phyloP scores from a whole-genome alignment of 2,329 filamentous ascomycete species.

The Botrytis sinoallii region DNA sequence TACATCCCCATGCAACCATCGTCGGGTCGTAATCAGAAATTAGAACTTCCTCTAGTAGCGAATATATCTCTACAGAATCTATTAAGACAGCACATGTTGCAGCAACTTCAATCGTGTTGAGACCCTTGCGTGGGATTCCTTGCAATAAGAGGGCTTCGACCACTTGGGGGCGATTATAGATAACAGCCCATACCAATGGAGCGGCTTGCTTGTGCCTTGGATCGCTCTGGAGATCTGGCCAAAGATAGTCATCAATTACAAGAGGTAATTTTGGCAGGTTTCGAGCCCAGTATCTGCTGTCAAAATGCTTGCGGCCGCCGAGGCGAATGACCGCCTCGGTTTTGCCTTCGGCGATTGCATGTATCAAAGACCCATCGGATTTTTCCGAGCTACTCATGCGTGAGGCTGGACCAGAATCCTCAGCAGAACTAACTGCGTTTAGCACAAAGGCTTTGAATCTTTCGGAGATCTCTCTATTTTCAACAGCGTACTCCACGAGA shows the following conservation, averaged over 20 bases:
- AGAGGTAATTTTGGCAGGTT: not conserved
- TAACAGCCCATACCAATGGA: not conserved
- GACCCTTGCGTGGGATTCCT: too few species aligned
- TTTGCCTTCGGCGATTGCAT: not conserved
- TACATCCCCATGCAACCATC: not conserved
- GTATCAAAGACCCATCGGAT: not conserved
- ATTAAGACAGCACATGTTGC: not conserved
- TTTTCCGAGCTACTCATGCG: not conserved
- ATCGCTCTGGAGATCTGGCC: too few species aligned
- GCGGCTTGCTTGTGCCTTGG: too few species aligned
- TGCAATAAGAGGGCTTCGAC: too few species aligned
- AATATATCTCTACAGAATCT: not conserved
- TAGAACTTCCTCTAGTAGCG: not conserved
- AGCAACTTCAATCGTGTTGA: not conserved
- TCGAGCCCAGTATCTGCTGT: not conserved
- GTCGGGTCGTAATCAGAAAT: not conserved
- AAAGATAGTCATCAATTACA: not conserved
- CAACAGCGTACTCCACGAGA: too few species aligned
- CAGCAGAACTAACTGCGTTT: too few species aligned
- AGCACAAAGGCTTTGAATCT: too few species aligned
- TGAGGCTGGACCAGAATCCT: too few species aligned
- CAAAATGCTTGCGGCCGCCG: not conserved
- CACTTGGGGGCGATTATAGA: not conserved
- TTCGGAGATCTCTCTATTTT: too few species aligned
- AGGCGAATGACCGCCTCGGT: not conserved